Evolutionary conservation across 31 red algal species (phyloP).

Genomic region (Endocladia muricata): DNA sequence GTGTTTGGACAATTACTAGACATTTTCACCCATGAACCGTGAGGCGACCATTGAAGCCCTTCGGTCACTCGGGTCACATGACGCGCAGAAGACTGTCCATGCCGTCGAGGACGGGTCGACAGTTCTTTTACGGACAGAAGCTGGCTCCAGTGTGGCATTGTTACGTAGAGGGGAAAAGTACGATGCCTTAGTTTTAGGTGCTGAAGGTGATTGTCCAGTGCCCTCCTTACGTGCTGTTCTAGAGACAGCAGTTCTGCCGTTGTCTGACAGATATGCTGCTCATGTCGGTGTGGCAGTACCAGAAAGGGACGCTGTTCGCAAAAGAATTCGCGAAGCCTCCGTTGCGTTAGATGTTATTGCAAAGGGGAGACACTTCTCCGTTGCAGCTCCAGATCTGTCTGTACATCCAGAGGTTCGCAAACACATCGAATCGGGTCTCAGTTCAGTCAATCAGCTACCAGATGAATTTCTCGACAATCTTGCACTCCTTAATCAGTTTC

Average conservation of each 20-base stretch:
- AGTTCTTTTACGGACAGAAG: constrained; percentile 12
- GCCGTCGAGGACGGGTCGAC: constrained; percentile 52
- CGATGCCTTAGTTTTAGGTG: constrained; percentile 47
- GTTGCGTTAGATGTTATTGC: constrained; percentile 71
- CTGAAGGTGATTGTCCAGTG: constrained; percentile 41
- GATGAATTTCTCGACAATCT: constrained; percentile 42
- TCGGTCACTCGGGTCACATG: background rate
- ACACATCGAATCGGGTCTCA: constrained; percentile 28
- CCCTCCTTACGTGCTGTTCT: constrained; percentile 53
- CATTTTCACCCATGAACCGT: constrained; percentile 11
- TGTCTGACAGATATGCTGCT: constrained; percentile 60
- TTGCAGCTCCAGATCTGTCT: constrained; percentile 46
- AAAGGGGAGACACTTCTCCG: constrained; percentile 51
- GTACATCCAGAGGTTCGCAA: constrained; percentile 11
- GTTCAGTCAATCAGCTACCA: constrained; percentile 34
- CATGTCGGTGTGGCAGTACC: constrained; percentile 53
- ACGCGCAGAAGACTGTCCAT: constrained; percentile 15
- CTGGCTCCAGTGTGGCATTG: constrained; percentile 46
- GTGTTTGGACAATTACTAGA: no score
- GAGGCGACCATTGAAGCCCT: constrained; percentile 7
- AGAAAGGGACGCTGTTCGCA: constrained; percentile 58
- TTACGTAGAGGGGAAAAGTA: constrained; percentile 52
- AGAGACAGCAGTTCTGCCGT: constrained; percentile 63
- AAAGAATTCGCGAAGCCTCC: constrained; percentile 61
- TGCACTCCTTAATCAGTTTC: constrained; percentile 56